A percentile compares a stretch with the other conserved stretches of the same genome.
phyloP scores from a whole-genome alignment of 2,329 filamentous ascomycete species.

The Exophiala lecanii-corni region DNA sequence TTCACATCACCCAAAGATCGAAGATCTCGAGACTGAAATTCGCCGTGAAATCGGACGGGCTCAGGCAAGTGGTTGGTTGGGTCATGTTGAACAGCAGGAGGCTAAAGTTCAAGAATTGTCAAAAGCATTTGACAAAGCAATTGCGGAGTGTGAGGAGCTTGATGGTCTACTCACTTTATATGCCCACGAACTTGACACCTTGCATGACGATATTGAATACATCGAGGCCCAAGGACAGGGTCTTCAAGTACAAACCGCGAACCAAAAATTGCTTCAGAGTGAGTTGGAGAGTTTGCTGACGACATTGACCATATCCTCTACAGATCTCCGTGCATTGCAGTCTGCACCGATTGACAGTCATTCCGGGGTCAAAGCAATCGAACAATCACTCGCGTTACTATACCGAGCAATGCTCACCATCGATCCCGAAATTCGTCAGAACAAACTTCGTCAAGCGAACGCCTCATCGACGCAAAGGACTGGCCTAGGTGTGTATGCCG shows the following conservation, averaged over 20 bases:
- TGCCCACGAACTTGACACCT: conserved; percentile 89
- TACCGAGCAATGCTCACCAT: conserved; percentile 94
- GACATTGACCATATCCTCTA: conserved; percentile 78
- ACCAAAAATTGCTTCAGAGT: conserved; percentile 87
- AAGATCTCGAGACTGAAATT: conserved; percentile 75
- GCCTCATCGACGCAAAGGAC: conserved; percentile 32
- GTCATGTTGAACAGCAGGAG: conserved; percentile 77
- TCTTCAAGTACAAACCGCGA: conserved; percentile 92
- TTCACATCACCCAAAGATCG: conserved; percentile 68
- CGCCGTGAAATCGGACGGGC: conserved; percentile 84
- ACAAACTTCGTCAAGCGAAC: conserved; percentile 46
- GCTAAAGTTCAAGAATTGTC: conserved; percentile 85
- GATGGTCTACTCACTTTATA: conserved; percentile 93
- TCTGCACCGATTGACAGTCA: conserved; percentile 67
- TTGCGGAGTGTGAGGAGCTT: conserved; percentile 91
- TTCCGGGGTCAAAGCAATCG: conserved; percentile 70
- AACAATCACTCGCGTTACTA: conserved; percentile 69
- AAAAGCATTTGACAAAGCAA: conserved; percentile 78
- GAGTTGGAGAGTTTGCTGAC: conserved; percentile 86
- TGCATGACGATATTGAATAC: conserved; percentile 92
- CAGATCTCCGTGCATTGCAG: conserved; percentile 69
- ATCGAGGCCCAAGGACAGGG: conserved; percentile 97
- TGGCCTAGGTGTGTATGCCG: conserved; percentile 57
- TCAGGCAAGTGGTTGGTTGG: conserved; percentile 88
- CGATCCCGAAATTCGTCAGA: conserved; percentile 68